Conservation (phyloP, 805 yeast genomes). For the Yamadazyma olivae region DNA sequence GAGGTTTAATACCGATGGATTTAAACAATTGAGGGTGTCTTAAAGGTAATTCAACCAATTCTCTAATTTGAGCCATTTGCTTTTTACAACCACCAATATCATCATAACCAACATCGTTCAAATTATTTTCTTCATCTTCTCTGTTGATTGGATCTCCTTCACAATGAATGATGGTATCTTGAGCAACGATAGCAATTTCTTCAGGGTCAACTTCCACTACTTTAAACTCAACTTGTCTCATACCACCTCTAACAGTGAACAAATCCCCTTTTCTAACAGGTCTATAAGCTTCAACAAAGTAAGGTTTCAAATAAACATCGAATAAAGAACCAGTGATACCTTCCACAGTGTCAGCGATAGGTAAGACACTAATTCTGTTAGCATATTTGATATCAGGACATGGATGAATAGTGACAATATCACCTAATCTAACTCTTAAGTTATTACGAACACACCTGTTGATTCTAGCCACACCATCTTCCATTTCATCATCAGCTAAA, state of each 20-base stretch:
- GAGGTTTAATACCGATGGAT: constrained; percentile 98
- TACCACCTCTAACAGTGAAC: constrained; percentile 96
- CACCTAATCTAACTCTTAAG: constrained; percentile 91
- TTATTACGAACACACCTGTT: constrained; percentile 96
- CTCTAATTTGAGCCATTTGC: constrained; percentile 99
- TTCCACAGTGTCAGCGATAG: constrained; percentile 97
- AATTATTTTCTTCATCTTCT: constrained; percentile 95
- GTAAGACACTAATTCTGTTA: constrained; percentile 87
- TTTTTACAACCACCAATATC: constrained; percentile 99
- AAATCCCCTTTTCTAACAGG: constrained; percentile 98
- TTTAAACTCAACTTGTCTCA: constrained; percentile 99
- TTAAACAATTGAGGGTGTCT: constrained; percentile 98
- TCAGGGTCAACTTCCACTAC: constrained; percentile 98
- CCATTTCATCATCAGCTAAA: constrained; percentile 93
- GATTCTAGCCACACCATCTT: constrained; percentile 90
- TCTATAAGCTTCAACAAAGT: constrained; percentile 97
- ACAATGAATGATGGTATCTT: constrained; percentile 96
- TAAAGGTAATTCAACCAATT: constrained; percentile 94
- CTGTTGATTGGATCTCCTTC: constrained; percentile 99
- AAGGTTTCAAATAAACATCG: constrained; percentile 95
- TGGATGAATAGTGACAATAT: constrained; percentile 84
- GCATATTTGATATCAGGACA: constrained; percentile 99
- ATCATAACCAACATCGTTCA: constrained; percentile 97
- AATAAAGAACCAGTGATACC: constrained; percentile 96
- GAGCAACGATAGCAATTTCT: constrained; percentile 96